These are phyloP conservation scores for Phaeotremella skinneri DNA, from an alignment of 768 basidiomycete species.

Conservation along the genomic window DNA sequence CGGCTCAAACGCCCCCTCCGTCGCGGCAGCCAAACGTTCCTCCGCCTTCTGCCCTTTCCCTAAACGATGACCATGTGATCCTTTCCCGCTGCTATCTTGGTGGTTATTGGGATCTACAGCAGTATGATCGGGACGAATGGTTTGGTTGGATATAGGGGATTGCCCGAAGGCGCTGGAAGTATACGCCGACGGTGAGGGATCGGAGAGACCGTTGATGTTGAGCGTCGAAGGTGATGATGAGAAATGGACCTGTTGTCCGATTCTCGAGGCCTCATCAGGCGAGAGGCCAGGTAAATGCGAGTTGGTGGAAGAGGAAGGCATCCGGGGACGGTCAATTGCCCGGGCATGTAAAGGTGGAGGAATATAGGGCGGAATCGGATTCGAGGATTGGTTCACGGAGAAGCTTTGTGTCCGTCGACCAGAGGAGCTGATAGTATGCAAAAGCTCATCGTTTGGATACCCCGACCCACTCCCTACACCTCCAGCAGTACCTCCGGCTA, in stretches of 20 bases:
- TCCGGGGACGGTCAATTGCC: not conserved
- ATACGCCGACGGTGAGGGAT: not conserved
- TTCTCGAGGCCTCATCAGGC: not conserved
- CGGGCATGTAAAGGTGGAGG: not conserved
- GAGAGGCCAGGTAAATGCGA: not conserved
- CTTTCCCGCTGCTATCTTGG: not conserved
- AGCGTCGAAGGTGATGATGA: not conserved
- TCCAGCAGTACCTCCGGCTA: conserved; percentile 14
- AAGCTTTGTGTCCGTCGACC: not conserved
- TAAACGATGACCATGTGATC: not conserved
- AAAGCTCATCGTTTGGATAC: conserved; percentile 10
- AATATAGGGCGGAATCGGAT: not conserved
- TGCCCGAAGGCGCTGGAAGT: not conserved
- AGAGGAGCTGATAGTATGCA: conserved; percentile 16
- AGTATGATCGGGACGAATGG: not conserved
- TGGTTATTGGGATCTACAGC: not conserved
- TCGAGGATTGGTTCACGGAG: not conserved
- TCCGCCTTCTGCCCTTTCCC: conserved; percentile 32
- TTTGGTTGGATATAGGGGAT: not conserved
- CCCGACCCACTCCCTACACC: not conserved
- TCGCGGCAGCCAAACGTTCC: conserved; percentile 29
- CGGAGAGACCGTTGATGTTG: not conserved
- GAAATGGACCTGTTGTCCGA: not conserved
- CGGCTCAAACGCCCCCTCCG: conserved; percentile 29
- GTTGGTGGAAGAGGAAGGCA: not conserved